Evolutionary conservation across 2,329 filamentous ascomycete genomes (phyloP).

Genomic region (Trichoderma atrobrunneum): DNA sequence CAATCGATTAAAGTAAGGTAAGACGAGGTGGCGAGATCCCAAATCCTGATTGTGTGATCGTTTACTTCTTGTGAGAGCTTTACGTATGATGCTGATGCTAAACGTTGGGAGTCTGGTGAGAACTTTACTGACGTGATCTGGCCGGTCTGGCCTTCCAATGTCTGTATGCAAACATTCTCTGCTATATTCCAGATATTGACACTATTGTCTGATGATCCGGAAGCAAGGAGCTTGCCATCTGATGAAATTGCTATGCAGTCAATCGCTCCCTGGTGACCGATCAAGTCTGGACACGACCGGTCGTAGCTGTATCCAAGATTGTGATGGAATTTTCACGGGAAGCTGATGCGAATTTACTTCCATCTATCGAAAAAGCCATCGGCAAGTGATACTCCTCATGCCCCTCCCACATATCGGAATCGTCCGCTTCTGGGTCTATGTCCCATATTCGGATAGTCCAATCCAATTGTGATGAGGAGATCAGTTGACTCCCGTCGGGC

Average conservation of each 20-base stretch:
- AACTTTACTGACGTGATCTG: neutral
- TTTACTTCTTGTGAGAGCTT: too few relatives aligned
- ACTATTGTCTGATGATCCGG: neutral
- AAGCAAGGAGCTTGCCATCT: neutral
- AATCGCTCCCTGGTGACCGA: neutral
- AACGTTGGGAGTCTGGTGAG: neutral
- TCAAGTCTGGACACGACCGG: neutral
- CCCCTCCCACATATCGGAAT: neutral
- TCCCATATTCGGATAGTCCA: neutral
- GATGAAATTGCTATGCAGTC: neutral
- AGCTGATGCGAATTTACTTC: neutral
- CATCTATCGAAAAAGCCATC: neutral
- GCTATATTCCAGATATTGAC: neutral
- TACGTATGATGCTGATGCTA: neutral
- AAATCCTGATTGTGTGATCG: neutral
- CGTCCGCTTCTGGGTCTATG: neutral
- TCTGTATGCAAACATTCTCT: neutral
- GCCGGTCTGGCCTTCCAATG: neutral
- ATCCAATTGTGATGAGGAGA: rapidly evolving
- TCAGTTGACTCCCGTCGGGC: neutral
- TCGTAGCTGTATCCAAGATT: neutral
- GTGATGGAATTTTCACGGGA: neutral
- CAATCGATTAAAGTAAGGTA: neutral
- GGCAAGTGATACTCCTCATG: rapidly evolving
- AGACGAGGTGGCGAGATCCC: neutral